Evolutionary conservation across 2,329 filamentous ascomycete genomes (phyloP).

Genomic region (Magnaporthiopsis rhizophila): DNA sequence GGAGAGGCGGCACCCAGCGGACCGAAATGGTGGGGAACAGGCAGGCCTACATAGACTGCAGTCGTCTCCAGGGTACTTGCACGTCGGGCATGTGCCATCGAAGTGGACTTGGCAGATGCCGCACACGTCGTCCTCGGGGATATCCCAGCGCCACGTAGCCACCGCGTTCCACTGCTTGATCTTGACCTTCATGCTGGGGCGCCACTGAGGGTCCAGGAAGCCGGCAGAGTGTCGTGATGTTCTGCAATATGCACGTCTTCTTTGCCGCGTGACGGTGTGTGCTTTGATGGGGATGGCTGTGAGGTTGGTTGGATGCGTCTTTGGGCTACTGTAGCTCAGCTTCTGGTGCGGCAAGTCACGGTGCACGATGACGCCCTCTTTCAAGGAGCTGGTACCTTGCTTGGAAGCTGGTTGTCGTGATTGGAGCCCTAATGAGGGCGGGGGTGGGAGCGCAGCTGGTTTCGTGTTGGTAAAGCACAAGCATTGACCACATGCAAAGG

Average conservation of each 20-base stretch:
- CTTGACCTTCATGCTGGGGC: slow-evolving; percentile 73
- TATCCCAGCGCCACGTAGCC: slow-evolving; percentile 95
- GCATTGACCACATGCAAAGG: not conserved
- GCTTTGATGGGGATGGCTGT: not conserved
- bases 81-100: slow-evolving; percentile 94
- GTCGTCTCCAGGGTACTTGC: slow-evolving; percentile 95
- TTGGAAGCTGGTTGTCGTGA: not conserved
- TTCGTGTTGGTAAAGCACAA: not conserved
- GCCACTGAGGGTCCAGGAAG: not conserved
- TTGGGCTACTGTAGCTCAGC: not conserved
- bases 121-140: slow-evolving; percentile 94
- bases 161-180: slow-evolving; percentile 92
- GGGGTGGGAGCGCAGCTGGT: not conserved
- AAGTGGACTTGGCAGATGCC: slow-evolving; percentile 98
- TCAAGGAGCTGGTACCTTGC: not conserved
- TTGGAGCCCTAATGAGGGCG: not conserved
- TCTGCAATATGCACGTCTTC: not conserved
- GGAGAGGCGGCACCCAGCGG: not conserved
- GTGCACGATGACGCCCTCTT: not conserved
- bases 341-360: not conserved
- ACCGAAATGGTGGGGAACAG: slow-evolving; percentile 1
- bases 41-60: slow-evolving; percentile 72
- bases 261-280: not conserved
- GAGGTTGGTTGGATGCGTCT: not conserved
- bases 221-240: not conserved